Evolutionary conservation across 129 eudicot species (phyloP).

Genomic region (Chrysanthemum lavandulifolium): DNA sequence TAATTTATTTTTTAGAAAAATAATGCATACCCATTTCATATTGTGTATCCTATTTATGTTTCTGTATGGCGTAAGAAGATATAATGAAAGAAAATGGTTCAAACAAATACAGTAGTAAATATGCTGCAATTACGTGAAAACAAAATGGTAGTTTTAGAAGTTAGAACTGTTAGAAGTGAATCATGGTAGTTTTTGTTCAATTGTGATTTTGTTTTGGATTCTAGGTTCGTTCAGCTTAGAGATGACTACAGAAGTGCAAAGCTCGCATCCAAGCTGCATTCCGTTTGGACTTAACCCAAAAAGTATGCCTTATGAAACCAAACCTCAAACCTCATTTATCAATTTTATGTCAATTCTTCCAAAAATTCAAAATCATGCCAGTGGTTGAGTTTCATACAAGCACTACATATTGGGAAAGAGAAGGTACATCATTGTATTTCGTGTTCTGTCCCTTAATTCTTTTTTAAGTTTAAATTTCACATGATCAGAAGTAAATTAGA

Average conservation of each 20-base stretch:
- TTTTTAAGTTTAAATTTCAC: too few species aligned
- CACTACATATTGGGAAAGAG: too few species aligned
- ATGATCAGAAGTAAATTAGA: too few species aligned
- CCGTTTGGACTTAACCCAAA: constrained; percentile 54
- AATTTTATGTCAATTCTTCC: too few species aligned
- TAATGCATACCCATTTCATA: background rate
- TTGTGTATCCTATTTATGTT: background rate
- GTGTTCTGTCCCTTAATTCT: too few species aligned
- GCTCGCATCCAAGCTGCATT: constrained; percentile 66
- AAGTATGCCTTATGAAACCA: constrained; percentile 6
- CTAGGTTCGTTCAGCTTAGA: constrained; percentile 76
- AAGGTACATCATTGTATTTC: too few species aligned
- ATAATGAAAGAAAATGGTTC: constrained; percentile 6
- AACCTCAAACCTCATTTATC: too few species aligned
- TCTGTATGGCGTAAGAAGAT: background rate
- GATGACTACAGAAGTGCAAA: constrained; percentile 87
- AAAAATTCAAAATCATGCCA: too few species aligned
- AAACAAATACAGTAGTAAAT: background rate
- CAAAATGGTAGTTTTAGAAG: constrained; percentile 3
- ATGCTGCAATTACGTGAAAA: background rate
- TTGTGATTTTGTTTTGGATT: constrained; percentile 1
- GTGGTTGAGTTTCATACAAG: too few species aligned
- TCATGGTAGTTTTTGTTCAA: constrained; percentile 10
- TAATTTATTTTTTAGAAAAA: background rate
- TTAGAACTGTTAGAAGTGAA: background rate